Percentiles rank a stretch among this genome's conserved stretches.
These are phyloP conservation scores for Lentinula edodes DNA, from an alignment of 768 basidiomycete species.

Conservation along the genomic window DNA sequence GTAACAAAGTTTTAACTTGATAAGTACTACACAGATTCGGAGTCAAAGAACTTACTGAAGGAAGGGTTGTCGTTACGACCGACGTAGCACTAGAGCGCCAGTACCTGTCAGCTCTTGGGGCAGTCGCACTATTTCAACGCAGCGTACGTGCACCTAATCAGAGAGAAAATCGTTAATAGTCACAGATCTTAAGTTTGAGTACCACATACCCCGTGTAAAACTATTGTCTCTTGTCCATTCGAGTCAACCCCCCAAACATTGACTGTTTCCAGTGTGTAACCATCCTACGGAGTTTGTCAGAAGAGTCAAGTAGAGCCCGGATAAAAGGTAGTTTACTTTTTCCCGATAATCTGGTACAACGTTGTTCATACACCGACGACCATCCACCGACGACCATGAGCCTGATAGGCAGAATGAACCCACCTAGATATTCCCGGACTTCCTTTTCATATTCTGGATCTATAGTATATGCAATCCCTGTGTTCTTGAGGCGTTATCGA, in stretches of 20 bases:
- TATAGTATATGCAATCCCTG: conserved; percentile 85
- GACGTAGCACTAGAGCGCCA: conserved; percentile 64
- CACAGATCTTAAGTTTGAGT: not conserved
- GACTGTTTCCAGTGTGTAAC: conserved; percentile 79
- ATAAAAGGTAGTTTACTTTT: conserved; percentile 43
- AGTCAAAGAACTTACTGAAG: conserved; percentile 51
- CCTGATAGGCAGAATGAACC: not conserved
- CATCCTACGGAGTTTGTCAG: conserved; percentile 49
- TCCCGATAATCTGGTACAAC: conserved; percentile 68
- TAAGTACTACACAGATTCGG: not conserved
- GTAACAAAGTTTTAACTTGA: not conserved
- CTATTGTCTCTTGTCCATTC: conserved; percentile 43
- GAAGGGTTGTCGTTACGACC: conserved; percentile 84
- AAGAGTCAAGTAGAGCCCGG: not conserved
- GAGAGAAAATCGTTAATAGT: not conserved
- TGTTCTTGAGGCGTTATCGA: not conserved
- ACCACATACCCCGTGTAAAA: conserved; percentile 49
- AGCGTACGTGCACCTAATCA: conserved; percentile 45
- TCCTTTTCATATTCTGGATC: conserved; percentile 69
- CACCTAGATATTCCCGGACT: conserved; percentile 78
- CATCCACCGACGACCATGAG: not conserved
- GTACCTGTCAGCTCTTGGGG: not conserved
- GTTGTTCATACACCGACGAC: too few relatives aligned
- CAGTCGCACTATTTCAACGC: not conserved
- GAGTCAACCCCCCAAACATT: conserved; percentile 61